These are phyloP conservation scores for Globisporangium mamillatum DNA, from an alignment of 352 stramenopile species.

Conservation along the genomic window DNA sequence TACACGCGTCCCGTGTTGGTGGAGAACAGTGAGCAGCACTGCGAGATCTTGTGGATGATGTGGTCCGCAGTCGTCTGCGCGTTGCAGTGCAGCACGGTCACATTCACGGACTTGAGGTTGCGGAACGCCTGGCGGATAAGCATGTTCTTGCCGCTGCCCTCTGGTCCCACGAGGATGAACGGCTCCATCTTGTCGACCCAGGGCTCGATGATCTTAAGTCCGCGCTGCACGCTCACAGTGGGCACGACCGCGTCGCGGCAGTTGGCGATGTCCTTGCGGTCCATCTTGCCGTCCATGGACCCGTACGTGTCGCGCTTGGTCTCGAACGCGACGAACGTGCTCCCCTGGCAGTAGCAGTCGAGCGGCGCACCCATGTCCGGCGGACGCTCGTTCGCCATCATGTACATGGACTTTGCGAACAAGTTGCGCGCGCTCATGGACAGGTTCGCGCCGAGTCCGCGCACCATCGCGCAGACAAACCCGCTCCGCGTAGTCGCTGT, in stretches of 20 bases:
- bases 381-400: conserved; percentile 90
- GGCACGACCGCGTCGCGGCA: conserved; percentile 58
- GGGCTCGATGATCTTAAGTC: conserved; percentile 82
- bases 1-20: conserved; percentile 91
- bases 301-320: conserved; percentile 81
- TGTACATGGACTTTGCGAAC: conserved; percentile 90
- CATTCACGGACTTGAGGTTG: conserved; percentile 65
- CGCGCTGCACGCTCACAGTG: conserved; percentile 84
- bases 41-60: conserved; percentile 93
- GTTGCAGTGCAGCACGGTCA: conserved; percentile 93
- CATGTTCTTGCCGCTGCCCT: conserved; percentile 95
- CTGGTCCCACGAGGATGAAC: conserved; percentile 93
- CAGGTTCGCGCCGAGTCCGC: conserved; percentile 92
- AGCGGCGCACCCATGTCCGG: conserved; percentile 85
- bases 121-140: conserved; percentile 90
- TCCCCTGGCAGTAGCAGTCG: conserved; percentile 86
- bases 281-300: conserved; percentile 61
- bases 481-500: conserved; percentile 65
- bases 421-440: conserved; percentile 54
- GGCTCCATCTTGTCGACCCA: conserved; percentile 93
- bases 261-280: conserved; percentile 41
- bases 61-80: conserved; percentile 92
- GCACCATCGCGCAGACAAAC: conserved; percentile 91
- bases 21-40: conserved; percentile 93
- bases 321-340: conserved; percentile 66